Base-by-base conservation (phyloP, 2,329 filamentous ascomycete species). In the Claviceps sp. region DNA sequence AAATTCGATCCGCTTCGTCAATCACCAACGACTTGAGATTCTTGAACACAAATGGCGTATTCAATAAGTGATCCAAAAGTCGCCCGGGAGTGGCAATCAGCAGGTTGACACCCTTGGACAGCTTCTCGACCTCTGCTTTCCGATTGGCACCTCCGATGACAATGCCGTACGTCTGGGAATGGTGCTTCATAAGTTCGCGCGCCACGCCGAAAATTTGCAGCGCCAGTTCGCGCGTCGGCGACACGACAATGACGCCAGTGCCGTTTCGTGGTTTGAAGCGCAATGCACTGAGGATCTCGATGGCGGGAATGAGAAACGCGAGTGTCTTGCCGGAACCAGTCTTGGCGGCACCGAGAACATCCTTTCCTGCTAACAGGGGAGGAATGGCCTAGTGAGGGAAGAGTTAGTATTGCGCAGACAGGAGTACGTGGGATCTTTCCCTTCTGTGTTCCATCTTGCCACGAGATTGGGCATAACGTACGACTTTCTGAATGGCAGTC, bases 171-270 rank as follows among this genome's bases (percentile, higher is more conserved):
- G 91, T 96, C 62, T 82, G 91, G n/a, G 87, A 91, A 71, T 97
- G 90, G 68, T 89, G 81, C 59, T 84, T 83, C 85, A 97, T 90
- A 51, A 98, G 79, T 70, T 97, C 91, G 54, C 89, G 77, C 1
- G 91, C 93, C 34, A 97, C 93, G 55, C 89, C 89, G 62, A 96
- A 97, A 57, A 97, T 97, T 67, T 97, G 93, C 40, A 97, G 78
- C 0, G 93, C 93, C 55, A 97, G 73, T 72, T 98, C 93, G 64
- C 93, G 81, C 0, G 93, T 98, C 1, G 91, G 91, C 11, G 90
- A 93, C 37, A 97, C 86, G 19, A 97, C 82, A 58, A 97, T 85
- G 52, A 91, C 91, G 63, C 93, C 93, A 47, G 88, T 91, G 56
- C 86, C 91, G 68, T 96, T 96, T 63, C 91, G 78, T 19, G 90